Percentiles rank a stretch among this genome's conserved stretches.
These are phyloP conservation scores for Amphicarpaea edgeworthii DNA, from an alignment of 306 rosid genomes.

Conservation along the genomic window DNA sequence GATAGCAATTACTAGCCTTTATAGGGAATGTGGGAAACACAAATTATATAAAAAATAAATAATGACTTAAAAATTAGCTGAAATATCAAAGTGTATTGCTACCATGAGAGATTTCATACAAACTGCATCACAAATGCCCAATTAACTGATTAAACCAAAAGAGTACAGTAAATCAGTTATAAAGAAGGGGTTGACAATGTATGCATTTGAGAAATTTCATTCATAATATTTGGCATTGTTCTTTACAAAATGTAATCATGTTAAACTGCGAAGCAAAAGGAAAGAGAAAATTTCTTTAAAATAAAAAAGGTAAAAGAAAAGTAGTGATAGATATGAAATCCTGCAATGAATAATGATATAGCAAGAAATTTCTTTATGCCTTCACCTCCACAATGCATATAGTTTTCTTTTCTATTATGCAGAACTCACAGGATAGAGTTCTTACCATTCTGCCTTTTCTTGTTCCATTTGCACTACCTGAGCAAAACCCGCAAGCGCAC, in stretches of 20 bases:
- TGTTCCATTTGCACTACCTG: no score
- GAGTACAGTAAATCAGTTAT: background rate
- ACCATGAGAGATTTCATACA: background rate
- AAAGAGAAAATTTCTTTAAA: background rate
- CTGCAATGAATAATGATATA: background rate
- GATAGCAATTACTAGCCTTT: background rate
- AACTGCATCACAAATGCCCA: background rate
- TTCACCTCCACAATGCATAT: no score
- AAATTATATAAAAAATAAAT: background rate
- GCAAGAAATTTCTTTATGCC: background rate
- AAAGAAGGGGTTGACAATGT: no score
- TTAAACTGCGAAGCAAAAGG: slow-evolving; percentile 1
- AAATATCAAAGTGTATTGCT: background rate
- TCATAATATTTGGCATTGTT: background rate
- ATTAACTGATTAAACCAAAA: background rate
- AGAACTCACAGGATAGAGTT: no score
- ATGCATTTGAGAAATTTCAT: background rate
- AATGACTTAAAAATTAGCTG: background rate
- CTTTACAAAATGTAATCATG: background rate
- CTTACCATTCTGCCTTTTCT: no score
- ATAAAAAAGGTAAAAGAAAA: background rate
- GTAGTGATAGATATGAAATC: background rate
- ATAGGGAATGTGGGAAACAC: background rate
- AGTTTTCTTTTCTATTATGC: no score
- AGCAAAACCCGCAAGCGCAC: no score